Base-by-base conservation (phyloP, 2,329 filamentous ascomycete species). In the Fusarium penzigii region DNA sequence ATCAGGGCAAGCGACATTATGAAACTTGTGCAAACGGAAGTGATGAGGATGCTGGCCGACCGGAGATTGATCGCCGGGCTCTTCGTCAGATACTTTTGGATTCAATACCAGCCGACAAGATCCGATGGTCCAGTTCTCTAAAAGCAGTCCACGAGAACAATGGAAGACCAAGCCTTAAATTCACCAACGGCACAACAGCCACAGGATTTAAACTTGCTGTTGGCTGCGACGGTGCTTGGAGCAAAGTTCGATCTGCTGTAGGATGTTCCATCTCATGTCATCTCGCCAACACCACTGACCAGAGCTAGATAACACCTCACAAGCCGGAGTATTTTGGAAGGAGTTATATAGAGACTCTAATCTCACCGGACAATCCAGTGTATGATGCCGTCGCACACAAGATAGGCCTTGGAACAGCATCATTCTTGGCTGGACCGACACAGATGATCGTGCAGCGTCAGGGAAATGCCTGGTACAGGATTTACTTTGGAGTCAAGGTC, bases 401-500 rank as follows among this genome's bases (percentile, higher is more conserved):
- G 16, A 13, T 47, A 17, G 45, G 45, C n/a, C 32, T 16, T 38
- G 45, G 45, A 16, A 40, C 45, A 34, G 38, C 17, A 39, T 17
- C 16, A 12, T 29, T 17, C 17, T 40, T 13, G 45, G 34, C n/a
- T 36, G 36, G 17, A 10, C 36, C 34, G n/a, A 17, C 16, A 6
- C 34, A 40, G 25, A 39, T 47, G n/a, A 47, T 47, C 6, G 25
- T 39, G 10, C 45, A 47, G 17, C 34, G 34, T 17, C 45, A 47
- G 25, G 45, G 45, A 36, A 39, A 47, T n/a, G 45, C 14, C 16
- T 40, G 29, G 6, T 47, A 47, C 36, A 17, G 45, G n/a, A 40
- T 47, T 11, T 47, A 47, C 45, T 47, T 39, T 32, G 45, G 45
- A 5, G 9, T 47, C 34, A 13, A n/a, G 12, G 45, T 47, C 8